Conservation (phyloP, 257 asterid genomes). For the Leonotis leonurus region DNA sequence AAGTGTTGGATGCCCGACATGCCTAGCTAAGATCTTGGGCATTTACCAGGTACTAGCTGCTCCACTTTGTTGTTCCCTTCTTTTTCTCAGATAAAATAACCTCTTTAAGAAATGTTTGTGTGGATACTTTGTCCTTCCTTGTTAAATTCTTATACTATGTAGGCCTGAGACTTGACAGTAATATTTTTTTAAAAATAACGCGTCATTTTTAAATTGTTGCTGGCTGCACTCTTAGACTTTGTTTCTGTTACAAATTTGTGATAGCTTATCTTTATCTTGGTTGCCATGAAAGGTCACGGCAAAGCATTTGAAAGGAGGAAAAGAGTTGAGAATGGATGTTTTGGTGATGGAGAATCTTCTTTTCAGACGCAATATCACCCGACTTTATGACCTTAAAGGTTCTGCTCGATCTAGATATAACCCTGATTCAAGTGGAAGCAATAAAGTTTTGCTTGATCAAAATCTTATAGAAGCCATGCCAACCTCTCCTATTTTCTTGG, state of each 20-base stretch:
- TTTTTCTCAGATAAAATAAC: background rate
- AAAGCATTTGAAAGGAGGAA: constrained; percentile 68
- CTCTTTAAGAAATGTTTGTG: background rate
- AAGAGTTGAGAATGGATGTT: constrained; percentile 66
- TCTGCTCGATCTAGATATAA: constrained; percentile 70
- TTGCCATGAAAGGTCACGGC: constrained; percentile 43
- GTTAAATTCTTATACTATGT: background rate
- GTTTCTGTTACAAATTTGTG: background rate
- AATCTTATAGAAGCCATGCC: constrained; percentile 77
- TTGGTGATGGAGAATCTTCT: constrained; percentile 90
- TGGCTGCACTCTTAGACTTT: background rate
- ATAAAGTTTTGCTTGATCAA: constrained; percentile 79
- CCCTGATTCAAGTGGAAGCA: constrained; percentile 76
- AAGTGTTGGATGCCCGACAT: constrained; percentile 56
- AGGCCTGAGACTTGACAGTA: constrained; percentile 2
- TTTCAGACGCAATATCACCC: constrained; percentile 52
- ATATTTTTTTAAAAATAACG: background rate
- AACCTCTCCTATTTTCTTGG: constrained; percentile 80
- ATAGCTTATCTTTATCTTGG: constrained; percentile 20
- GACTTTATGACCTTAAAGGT: constrained; percentile 80
- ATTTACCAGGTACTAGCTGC: constrained; percentile 62
- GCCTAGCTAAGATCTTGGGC: constrained; percentile 79
- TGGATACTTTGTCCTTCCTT: background rate
- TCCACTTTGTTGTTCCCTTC: background rate
- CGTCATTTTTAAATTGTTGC: background rate